Conservation (phyloP, 1,284 basidiomycete species). For the Cryptococcus sp. region DNA sequence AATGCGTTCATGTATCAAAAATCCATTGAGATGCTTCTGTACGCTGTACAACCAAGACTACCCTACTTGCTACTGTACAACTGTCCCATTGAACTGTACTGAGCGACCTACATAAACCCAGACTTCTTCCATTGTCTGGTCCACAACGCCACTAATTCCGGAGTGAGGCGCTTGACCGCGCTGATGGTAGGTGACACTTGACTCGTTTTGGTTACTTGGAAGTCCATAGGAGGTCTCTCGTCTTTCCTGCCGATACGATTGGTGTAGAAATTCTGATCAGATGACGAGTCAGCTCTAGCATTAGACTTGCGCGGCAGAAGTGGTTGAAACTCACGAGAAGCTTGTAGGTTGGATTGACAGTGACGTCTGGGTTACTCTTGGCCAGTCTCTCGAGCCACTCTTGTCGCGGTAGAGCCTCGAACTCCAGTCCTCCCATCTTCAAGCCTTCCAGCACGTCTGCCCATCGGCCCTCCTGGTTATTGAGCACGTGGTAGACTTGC, state of each 20-base stretch:
- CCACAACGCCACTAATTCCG: slow-evolving; percentile 41
- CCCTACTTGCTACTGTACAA: too few relatives aligned
- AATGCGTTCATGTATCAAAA: too few relatives aligned
- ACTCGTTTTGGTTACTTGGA: slow-evolving; percentile 31
- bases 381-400: slow-evolving; percentile 59
- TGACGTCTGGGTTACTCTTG: slow-evolving; percentile 55
- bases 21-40: too few relatives aligned
- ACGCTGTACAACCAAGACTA: too few relatives aligned
- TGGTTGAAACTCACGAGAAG: slow-evolving; percentile 48
- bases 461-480: slow-evolving; percentile 54
- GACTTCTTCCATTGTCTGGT: slow-evolving; percentile 38
- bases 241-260: slow-evolving; percentile 32
- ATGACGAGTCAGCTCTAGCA: not conserved
- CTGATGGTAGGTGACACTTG: slow-evolving; percentile 33
- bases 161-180: slow-evolving; percentile 22
- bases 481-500: slow-evolving; percentile 72
- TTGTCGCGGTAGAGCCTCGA: slow-evolving; percentile 70
- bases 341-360: slow-evolving; percentile 59
- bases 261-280: slow-evolving; percentile 35
- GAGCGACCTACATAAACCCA: slow-evolving; percentile 42
- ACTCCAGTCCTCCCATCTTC: slow-evolving; percentile 63
- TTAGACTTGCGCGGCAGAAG: too few relatives aligned
- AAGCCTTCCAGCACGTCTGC: slow-evolving; percentile 67
- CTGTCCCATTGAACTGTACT: too few relatives aligned
- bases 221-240: slow-evolving; percentile 35